Evolutionary conservation across 1,139 yeast species (phyloP).

Genomic region (Taphrina communis): DNA sequence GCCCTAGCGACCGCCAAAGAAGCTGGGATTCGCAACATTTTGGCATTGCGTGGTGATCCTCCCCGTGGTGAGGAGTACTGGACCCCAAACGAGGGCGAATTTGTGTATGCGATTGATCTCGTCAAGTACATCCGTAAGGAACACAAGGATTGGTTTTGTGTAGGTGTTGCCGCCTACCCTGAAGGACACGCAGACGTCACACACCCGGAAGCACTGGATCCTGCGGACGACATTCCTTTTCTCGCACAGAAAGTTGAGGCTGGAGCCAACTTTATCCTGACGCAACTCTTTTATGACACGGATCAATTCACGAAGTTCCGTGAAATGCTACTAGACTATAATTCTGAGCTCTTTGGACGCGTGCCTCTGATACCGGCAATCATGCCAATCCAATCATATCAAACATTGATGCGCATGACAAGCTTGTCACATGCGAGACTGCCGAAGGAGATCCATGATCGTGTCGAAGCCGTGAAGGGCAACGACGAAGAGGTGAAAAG

Average conservation of each 20-base stretch:
- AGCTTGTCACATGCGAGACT: constrained; percentile 87
- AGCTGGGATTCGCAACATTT: constrained; percentile 79
- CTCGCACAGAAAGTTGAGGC: constrained; percentile 84
- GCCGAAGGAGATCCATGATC: constrained; percentile 62
- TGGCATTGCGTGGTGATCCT: constrained; percentile 95
- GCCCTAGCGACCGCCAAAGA: constrained; percentile 76
- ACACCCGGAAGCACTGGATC: constrained; percentile 68
- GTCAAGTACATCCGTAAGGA: constrained; percentile 72
- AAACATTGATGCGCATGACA: constrained; percentile 84
- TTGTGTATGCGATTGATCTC: constrained; percentile 79
- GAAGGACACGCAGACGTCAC: constrained; percentile 92
- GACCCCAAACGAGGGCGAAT: constrained; percentile 58
- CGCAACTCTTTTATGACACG: constrained; percentile 81
- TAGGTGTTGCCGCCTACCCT: constrained; percentile 95
- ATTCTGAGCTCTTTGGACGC: constrained; percentile 56
- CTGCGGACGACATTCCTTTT: constrained; percentile 69
- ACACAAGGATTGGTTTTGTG: constrained; percentile 77
- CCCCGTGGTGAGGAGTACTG: constrained; percentile 79
- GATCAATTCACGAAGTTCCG: constrained; percentile 64
- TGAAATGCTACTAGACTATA: constrained; percentile 54
- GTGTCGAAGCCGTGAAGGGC: constrained; percentile 62
- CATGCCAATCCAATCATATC: constrained; percentile 94
- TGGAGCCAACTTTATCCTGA: constrained; percentile 91
- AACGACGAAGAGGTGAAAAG: constrained; percentile 88
- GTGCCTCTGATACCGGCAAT: constrained; percentile 84